Conservation (phyloP, 1,139 yeast genomes). For the Debaryomyces udenii region DNA sequence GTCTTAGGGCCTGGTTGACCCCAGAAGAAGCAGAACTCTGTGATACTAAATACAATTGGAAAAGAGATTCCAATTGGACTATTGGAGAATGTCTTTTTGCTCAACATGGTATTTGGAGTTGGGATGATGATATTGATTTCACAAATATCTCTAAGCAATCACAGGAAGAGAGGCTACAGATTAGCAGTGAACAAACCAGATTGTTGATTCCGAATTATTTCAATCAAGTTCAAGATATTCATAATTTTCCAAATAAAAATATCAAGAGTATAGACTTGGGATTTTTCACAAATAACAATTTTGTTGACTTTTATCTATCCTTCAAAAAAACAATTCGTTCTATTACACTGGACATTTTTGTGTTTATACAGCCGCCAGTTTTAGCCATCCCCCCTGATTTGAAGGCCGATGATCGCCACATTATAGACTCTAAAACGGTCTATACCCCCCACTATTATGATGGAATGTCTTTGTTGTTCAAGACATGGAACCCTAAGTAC, state of each 20-base stretch:
- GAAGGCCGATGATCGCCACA: constrained; percentile 46
- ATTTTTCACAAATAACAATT: constrained; percentile 65
- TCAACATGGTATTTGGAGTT: constrained; percentile 72
- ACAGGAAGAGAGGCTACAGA: constrained; percentile 33
- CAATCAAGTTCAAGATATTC: constrained; percentile 27
- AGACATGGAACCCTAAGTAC: constrained; percentile 73
- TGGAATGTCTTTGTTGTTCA: constrained; percentile 89
- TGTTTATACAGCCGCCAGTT: constrained; percentile 83
- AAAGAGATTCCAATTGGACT: constrained; percentile 63
- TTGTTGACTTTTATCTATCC: constrained; percentile 57
- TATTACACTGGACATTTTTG: constrained; percentile 48
- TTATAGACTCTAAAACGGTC: constrained; percentile 66
- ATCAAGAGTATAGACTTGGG: constrained; percentile 45
- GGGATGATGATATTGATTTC: constrained; percentile 37
- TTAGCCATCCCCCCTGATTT: constrained; percentile 76
- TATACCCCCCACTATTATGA: constrained; percentile 91
- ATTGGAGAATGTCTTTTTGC: constrained; percentile 81
- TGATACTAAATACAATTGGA: constrained; percentile 73
- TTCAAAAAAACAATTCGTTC: constrained; percentile 55
- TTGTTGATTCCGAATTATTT: constrained; percentile 37
- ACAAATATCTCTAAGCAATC: constrained; percentile 22
- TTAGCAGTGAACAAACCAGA: constrained; percentile 34
- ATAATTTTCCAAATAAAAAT: constrained; percentile 20
- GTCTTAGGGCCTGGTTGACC: constrained; percentile 68
- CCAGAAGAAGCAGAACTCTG: constrained; percentile 37